Percentiles rank a stretch among this genome's conserved stretches.
These are phyloP conservation scores for Chalara sp. DNA, from an alignment of 2,329 filamentous ascomycete species.

Conservation along the genomic window DNA sequence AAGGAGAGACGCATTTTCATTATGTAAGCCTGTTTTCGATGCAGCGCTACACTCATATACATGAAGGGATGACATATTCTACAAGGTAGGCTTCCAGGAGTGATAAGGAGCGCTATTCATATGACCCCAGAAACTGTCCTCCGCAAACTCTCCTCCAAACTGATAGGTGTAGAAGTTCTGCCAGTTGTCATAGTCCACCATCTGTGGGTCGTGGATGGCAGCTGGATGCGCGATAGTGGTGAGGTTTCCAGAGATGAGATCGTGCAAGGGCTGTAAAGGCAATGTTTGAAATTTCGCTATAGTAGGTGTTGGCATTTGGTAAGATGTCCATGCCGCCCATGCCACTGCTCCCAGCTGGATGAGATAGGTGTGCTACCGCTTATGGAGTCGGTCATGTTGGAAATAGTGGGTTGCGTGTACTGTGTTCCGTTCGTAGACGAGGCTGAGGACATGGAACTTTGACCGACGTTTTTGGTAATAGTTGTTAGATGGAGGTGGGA, in stretches of 20 bases:
- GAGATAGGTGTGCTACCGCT: background rate
- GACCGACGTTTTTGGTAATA: too few relatives aligned
- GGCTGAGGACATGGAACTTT: too few relatives aligned
- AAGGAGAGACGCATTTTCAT: background rate
- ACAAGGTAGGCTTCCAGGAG: too few relatives aligned
- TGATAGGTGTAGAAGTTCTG: constrained; percentile 31
- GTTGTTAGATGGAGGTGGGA: too few relatives aligned
- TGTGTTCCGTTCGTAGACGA: background rate
- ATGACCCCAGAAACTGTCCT: constrained; percentile 49
- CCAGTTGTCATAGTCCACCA: constrained; percentile 3
- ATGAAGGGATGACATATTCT: constrained; percentile 5
- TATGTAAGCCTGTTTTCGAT: background rate
- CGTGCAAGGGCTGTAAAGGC: constrained; percentile 49
- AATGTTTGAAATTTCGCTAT: constrained; percentile 36
- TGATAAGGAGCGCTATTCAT: constrained; percentile 35
- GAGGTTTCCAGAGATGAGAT: constrained; percentile 51
- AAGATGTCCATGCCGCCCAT: background rate
- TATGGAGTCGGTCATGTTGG: constrained; percentile 14
- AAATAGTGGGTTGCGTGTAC: constrained; percentile 22
- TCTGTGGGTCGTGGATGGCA: background rate
- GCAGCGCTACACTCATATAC: constrained; percentile 1
- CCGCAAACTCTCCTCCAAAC: constrained; percentile 48
- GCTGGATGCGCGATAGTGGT: constrained; percentile 7
- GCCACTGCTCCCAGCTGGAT: constrained; percentile 9
- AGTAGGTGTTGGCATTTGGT: background rate